Conservation (phyloP, 2,329 filamentous ascomycete genomes). For the Colletotrichum plurivorum region DNA sequence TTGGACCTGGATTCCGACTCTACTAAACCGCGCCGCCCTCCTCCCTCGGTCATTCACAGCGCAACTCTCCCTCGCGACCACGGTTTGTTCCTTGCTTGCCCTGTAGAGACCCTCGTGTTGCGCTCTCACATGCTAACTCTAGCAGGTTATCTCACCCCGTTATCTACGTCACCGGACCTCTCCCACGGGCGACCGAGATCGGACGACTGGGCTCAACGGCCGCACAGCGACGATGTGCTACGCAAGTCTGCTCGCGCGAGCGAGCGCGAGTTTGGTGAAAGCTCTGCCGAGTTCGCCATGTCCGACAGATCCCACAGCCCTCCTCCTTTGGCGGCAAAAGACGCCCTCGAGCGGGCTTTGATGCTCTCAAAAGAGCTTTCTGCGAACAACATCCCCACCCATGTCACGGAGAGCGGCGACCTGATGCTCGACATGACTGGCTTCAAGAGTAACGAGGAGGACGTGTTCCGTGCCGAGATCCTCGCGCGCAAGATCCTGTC, state of each 20-base stretch:
- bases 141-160: conserved; percentile 66
- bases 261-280: conserved; percentile 51
- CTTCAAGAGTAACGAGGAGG: conserved; percentile 94
- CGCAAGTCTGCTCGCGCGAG: conserved; percentile 59
- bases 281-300: conserved; percentile 54
- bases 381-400: conserved; percentile 90
- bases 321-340: conserved; percentile 77
- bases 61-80: conserved; percentile 50
- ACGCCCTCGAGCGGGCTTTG: conserved; percentile 87
- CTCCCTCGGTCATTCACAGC: conserved; percentile 58
- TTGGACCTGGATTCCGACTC: conserved; percentile 73
- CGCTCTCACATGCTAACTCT: conserved; percentile 1
- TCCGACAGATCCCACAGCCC: conserved; percentile 81
- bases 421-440: conserved; percentile 98
- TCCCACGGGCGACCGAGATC: conserved; percentile 61
- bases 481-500: conserved; percentile 92
- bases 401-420: conserved; percentile 93
- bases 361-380: conserved; percentile 89
- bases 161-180: conserved; percentile 67
- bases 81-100: conserved; percentile 44
- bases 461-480: conserved; percentile 92
- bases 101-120: neutral
- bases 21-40: conserved; percentile 60
- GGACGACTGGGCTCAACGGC: conserved; percentile 67
- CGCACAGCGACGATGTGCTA: conserved; percentile 69